Base-by-base conservation (phyloP, 345 rosid species). In the Erodium maritimum region DNA sequence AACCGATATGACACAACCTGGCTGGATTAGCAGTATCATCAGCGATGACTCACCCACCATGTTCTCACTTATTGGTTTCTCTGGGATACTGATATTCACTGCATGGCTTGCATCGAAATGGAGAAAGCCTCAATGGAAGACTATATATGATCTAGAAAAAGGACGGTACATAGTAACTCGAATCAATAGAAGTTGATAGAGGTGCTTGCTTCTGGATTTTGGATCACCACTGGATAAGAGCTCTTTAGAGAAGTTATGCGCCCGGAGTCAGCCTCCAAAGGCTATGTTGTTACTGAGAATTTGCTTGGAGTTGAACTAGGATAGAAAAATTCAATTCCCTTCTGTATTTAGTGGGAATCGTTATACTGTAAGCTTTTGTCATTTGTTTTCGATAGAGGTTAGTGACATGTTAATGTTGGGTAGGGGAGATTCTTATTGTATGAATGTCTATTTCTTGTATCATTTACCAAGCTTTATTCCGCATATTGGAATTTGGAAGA, bases 1-100 rank as follows among this genome's bases (percentile, higher is more conserved):
- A 46, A 62, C 59, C 20, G 69, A 72, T 61, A 55, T 55, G 34
- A 61, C 67, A 58, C 71, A 74, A n/a, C 56, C 52, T 46, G 69
- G 67, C 69, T 82, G 90, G 91, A 73, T 82, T 52, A 12, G 69
- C 33, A 57, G 61, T 67, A 54, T 82, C 54, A 37, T 37, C 46
- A 12, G 46, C 10, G 46, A 37, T 11, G 46, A 5, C 46, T 37
- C 91, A 8, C 86, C 74, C 59, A 70, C 68, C 12, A 63, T 76
- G 48, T 22, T 66, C 50, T 71, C 67, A 5, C 10, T 37, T 1
- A 12, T 37, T 11, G 46, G 8, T 12, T 37, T 37, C 46, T 5
- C 33, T 7, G 33, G 4, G 13, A 37, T 37, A 37, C 10, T 37
- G 46, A 37, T 37, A 4, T 37, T 37, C 14, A 37, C 46, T 37